Percentiles rank a stretch among this genome's conserved stretches.
Conservation (phyloP, 2,329 filamentous ascomycete genomes). For the Botryotinia calthae region DNA sequence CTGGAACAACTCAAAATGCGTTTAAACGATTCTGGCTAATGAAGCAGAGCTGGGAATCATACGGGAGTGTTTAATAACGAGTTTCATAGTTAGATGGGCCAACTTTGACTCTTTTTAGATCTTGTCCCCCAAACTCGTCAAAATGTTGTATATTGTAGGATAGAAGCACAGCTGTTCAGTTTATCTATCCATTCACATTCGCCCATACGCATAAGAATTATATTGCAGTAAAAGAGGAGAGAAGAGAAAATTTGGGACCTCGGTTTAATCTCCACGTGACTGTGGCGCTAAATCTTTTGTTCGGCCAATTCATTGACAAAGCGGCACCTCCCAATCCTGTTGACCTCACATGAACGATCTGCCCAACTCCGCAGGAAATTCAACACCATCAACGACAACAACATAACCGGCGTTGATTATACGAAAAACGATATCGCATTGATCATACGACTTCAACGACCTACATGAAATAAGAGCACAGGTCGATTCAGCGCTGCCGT, state of each 20-base stretch:
- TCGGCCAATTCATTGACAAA: slow-evolving; percentile 12
- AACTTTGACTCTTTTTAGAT: neutral
- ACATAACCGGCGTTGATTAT: slow-evolving; percentile 21
- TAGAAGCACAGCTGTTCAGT: too few species aligned
- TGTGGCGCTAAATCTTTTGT: neutral
- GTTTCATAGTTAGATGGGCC: neutral
- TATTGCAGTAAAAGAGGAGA: neutral
- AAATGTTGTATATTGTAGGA: neutral
- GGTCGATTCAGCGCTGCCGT: slow-evolving; percentile 25
- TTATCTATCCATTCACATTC: neutral
- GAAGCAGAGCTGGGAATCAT: neutral
- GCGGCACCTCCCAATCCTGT: slow-evolving; percentile 11
- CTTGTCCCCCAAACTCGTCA: neutral
- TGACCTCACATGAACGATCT: slow-evolving; percentile 14
- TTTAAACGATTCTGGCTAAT: neutral
- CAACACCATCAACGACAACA: slow-evolving; percentile 29
- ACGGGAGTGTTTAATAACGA: neutral
- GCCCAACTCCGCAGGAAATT: slow-evolving; percentile 6
- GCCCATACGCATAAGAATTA: too few species aligned
- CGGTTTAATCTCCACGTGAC: slow-evolving; percentile 1
- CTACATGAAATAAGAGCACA: slow-evolving; percentile 28
- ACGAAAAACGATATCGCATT: slow-evolving; percentile 21
- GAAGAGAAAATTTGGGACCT: neutral
- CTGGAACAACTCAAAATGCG: neutral
- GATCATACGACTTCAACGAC: slow-evolving; percentile 6